These are phyloP conservation scores for Epichloe sylvatica DNA, from an alignment of 2,329 filamentous ascomycete species.

Conservation along the genomic window DNA sequence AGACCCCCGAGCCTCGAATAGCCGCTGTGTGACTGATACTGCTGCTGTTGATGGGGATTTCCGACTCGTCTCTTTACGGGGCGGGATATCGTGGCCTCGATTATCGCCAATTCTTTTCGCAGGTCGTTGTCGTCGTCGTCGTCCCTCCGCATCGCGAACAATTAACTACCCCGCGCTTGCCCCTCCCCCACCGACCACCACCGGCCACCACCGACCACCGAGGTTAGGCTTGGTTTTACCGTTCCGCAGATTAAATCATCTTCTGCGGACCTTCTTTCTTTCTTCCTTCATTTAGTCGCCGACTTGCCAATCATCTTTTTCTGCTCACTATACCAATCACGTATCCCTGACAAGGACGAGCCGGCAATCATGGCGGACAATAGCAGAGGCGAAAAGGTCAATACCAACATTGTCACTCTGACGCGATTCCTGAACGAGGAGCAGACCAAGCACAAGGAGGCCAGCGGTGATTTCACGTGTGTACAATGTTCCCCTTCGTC, in stretches of 20 bases:
- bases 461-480: slow-evolving; percentile 96
- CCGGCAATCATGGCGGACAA: slow-evolving; percentile 21
- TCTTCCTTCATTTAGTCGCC: background rate
- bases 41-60: too few relatives aligned
- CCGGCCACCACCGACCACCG: background rate
- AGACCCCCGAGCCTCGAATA: background rate
- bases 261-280: background rate
- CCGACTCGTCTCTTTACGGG: too few relatives aligned
- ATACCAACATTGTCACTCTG: slow-evolving; percentile 90
- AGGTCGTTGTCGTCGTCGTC: too few relatives aligned
- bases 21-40: background rate
- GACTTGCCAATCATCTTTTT: background rate
- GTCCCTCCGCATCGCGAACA: background rate
- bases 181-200: too few relatives aligned
- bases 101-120: too few relatives aligned
- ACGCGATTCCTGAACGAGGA: slow-evolving; percentile 94
- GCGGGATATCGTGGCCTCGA: too few relatives aligned
- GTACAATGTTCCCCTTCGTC: slow-evolving; percentile 14
- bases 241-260: background rate
- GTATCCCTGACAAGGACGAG: too few relatives aligned
- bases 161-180: slow-evolving; percentile 1
- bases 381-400: slow-evolving; percentile 59
- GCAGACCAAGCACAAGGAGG: slow-evolving; percentile 83
- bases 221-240: slow-evolving; percentile 3
- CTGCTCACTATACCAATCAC: too few relatives aligned